Base-by-base conservation (phyloP, 2,329 filamentous ascomycete species). In the Curvularia verruculosa region DNA sequence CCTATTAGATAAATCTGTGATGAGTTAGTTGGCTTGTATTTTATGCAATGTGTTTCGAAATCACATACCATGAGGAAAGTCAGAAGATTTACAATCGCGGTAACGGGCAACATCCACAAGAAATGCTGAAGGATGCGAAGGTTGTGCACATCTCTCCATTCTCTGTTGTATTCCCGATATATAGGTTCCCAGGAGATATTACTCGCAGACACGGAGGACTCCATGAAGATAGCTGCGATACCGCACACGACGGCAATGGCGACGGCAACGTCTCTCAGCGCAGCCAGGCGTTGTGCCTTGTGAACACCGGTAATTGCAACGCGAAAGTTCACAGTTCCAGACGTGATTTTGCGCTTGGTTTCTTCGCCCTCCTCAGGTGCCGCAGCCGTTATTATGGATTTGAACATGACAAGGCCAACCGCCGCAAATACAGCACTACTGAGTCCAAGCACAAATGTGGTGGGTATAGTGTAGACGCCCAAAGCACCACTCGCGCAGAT, bases 341-440 rank as follows among this genome's bases (percentile, higher is more conserved):
- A 75, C 49, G 75, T 69, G 28, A 74, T 64, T 19, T 68, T 72
- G 24, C 71, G 68, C 39, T 65, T 63, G n/a, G 63, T 63, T 10
- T 58, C 57, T 28, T 65, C 56, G n/a, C 52, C 56, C 34, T 71
- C 69, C 24, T 74, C 67, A 9, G 46, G 15, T 19, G 64, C 67
- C 13, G 63, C 44, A 7, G 57, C 59, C 43, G 63, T 69, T 7
- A 71, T 59, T 46, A 75, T 72, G n/a, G 66, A 61, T 49, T 79
- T 76, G 34, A 81, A 69, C 44, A 80, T 64, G 15, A 77, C 64
- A n/a, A 81, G 66, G 10, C 78, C 78, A 5, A 74, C 60, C 3
- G 74, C 78, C 18, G 71, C 68, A 46, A 80, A 75, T 10, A 80
- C 65, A 23, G 75, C 74, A 61, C 78, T 76, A 40, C 78, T 79